Base-by-base conservation (phyloP, 441 rosid species). In the Jatropha multifida region DNA sequence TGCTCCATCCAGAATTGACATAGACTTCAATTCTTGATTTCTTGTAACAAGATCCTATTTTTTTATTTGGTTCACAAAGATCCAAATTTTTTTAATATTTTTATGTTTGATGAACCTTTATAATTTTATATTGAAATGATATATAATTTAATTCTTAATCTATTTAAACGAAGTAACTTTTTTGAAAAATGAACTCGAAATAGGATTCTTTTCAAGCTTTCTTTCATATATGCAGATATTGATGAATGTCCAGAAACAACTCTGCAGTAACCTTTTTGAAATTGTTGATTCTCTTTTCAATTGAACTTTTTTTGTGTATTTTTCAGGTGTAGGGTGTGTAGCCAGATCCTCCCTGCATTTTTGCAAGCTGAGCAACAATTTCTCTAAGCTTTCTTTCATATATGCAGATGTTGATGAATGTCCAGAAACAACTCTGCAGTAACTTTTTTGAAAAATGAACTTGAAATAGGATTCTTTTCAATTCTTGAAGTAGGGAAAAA, bases 191-290 rank as follows among this genome's bases (percentile, higher is more conserved):
- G 23, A 23, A 23, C 23, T 23, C 0, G 23, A 23, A 23, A 23
- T 23, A 23, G 23, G 78, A 91, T 92, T 78, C 84, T 89, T 0
- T 32, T 32, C 32, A 87, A 83, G 86, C 85, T 91, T 12, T 82
- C 83, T 14, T 94, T 96, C 76, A 84, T 92, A 44, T 96, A 96
- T 49, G 96, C 97, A 3, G 99, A 94, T 71, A 94, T 96, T 61
- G 99, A 96, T 55, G 97, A 96, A 76, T 96, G 98, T 81, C 97
- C 97, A 0, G 97, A 92, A 83, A 89, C 97, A 2, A 94, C 97
- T 2, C 91, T 81, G 64, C 88, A 89, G 97, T 96, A 94, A 97
- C 23, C 23, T 23, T 23, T 23, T 23, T 23, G 23, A 23, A 23
- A 23, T 23, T 23, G 86, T 81, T 18, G 99, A 98, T 61, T 68